Evolutionary conservation across 306 rosid species (phyloP).

Genomic region (Trifolium fragiferum): DNA sequence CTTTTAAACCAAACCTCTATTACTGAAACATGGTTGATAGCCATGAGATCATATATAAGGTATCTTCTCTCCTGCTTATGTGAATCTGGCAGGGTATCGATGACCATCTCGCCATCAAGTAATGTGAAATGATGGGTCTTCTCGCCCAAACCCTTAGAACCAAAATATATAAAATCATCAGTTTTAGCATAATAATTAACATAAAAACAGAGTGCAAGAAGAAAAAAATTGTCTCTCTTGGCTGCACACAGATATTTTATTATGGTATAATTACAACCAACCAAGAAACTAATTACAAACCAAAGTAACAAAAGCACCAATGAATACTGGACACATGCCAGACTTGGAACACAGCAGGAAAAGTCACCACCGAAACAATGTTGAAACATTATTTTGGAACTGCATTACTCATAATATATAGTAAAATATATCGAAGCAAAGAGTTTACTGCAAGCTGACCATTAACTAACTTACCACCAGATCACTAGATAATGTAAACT

Average conservation of each 20-base stretch:
- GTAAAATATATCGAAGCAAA: not conserved
- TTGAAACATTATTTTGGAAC: conserved; percentile 4
- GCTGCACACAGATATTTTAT: conserved; percentile 23
- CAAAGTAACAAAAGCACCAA: conserved; percentile 14
- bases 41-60: conserved; percentile 94
- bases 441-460: not conserved
- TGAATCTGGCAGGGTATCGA: conserved; percentile 92
- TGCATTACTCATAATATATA: conserved; percentile 13
- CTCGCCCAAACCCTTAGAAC: conserved; percentile 75
- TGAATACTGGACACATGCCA: not conserved
- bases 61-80: conserved; percentile 96
- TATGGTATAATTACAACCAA: conserved; percentile 11
- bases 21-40: conserved; percentile 72
- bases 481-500: conserved; percentile 11
- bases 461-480: conserved; percentile 23
- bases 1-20: conserved; percentile 68
- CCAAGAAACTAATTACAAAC: conserved; percentile 23
- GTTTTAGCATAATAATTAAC: conserved; percentile 36
- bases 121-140: conserved; percentile 89
- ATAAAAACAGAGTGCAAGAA: conserved; percentile 15
- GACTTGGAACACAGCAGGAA: not conserved
- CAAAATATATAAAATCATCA: conserved; percentile 55
- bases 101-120: conserved; percentile 99
- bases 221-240: conserved; percentile 14
- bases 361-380: not conserved